Evolutionary conservation across 2,329 filamentous ascomycete genomes (phyloP).

Genomic region (Madurella mycetomatis): DNA sequence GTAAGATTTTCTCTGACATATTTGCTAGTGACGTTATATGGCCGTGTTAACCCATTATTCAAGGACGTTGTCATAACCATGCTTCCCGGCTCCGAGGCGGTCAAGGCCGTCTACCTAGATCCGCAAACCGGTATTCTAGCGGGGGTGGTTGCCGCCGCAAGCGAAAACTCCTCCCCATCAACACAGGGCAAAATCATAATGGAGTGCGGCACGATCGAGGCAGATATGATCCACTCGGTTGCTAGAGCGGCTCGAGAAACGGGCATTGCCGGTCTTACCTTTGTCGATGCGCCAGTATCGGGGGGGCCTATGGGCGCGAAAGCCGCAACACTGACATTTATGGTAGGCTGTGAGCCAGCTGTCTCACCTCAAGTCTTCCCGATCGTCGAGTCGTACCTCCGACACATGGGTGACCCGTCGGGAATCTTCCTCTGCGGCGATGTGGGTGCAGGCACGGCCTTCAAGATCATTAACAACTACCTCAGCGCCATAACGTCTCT

Average conservation of each 20-base stretch:
- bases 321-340: slow-evolving; percentile 34
- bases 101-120: slow-evolving; percentile 36
- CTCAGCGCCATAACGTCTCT: slow-evolving; percentile 62
- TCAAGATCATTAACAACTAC: slow-evolving; percentile 72
- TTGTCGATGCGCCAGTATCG: slow-evolving; percentile 36
- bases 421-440: slow-evolving; percentile 60
- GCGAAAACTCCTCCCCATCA: slow-evolving; percentile 1
- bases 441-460: slow-evolving; percentile 59
- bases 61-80: slow-evolving; percentile 38
- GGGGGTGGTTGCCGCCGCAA: slow-evolving; percentile 24
- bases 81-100: slow-evolving; percentile 35
- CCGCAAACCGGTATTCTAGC: slow-evolving; percentile 31
- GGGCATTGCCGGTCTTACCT: slow-evolving; percentile 23
- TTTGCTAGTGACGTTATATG: too few species aligned
- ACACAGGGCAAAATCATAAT: slow-evolving; percentile 26
- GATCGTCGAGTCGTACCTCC: slow-evolving; percentile 51
- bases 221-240: slow-evolving; percentile 43
- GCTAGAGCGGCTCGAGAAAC: slow-evolving; percentile 48
- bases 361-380: slow-evolving; percentile 49
- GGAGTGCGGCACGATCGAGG: slow-evolving; percentile 33
- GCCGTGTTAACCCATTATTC: too few species aligned
- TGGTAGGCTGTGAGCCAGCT: slow-evolving; percentile 30
- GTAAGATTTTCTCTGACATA: slow-evolving; percentile 15
- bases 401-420: slow-evolving; percentile 48
- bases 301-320: slow-evolving; percentile 34